Evolutionary conservation across 345 rosid species (phyloP).

Genomic region (Streptanthus diversifolius): DNA sequence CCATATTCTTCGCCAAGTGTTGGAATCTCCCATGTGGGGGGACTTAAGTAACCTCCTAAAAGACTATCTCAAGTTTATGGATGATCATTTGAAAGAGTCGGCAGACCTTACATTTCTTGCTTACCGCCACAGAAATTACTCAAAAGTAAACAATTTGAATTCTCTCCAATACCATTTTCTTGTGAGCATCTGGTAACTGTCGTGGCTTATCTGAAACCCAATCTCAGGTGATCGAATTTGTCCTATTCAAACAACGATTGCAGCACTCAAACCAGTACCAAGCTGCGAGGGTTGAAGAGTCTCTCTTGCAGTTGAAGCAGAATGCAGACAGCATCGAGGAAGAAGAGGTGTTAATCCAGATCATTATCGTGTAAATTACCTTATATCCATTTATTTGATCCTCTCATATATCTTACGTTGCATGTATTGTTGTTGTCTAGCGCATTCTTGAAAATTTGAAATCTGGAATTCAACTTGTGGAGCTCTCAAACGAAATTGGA

Average conservation of each 20-base stretch:
- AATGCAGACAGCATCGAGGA: slow-evolving; percentile 66
- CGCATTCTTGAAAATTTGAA: slow-evolving; percentile 67
- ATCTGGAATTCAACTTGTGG: slow-evolving; percentile 59
- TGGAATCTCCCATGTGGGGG: slow-evolving; percentile 77
- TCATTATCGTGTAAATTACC: background rate
- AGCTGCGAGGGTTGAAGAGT: slow-evolving; percentile 64
- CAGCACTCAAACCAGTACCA: slow-evolving; percentile 80
- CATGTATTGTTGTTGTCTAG: slow-evolving; percentile 40
- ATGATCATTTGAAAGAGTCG: slow-evolving; percentile 94
- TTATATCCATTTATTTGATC: background rate
- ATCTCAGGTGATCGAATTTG: slow-evolving; percentile 89
- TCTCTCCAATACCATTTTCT: slow-evolving; percentile 5
- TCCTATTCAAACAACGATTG: slow-evolving; percentile 83
- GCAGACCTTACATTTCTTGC: slow-evolving; percentile 98
- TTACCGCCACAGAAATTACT: slow-evolving; percentile 94
- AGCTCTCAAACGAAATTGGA: slow-evolving; percentile 74
- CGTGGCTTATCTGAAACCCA: slow-evolving; percentile 9
- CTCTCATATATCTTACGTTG: background rate
- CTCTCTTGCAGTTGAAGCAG: slow-evolving; percentile 76
- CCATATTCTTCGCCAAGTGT: slow-evolving; percentile 80
- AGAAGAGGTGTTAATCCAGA: slow-evolving; percentile 55
- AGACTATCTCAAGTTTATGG: slow-evolving; percentile 96
- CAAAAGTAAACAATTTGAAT: slow-evolving; percentile 57
- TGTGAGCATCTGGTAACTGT: background rate
- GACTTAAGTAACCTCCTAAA: slow-evolving; percentile 66